Conservation (phyloP, 148 eudicot genomes). For the Vaccinium macrocarpon region DNA sequence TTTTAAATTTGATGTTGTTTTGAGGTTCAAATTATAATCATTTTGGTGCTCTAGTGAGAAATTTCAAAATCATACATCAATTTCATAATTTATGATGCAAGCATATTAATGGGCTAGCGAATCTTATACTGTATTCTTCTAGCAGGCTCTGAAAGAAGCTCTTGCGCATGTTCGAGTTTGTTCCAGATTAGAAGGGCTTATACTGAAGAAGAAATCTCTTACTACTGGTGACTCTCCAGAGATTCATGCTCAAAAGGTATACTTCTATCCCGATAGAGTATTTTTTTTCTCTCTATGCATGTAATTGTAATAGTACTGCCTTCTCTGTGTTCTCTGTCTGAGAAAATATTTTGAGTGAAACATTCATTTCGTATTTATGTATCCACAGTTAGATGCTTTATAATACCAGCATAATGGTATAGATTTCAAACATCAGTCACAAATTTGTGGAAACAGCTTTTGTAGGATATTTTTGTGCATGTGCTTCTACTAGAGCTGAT, state of each 20-base stretch:
- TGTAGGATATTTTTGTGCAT: not conserved
- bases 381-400: not conserved
- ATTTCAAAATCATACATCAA: not conserved
- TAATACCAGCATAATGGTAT: not conserved
- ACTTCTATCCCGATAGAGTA: not conserved
- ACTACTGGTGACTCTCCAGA: slow-evolving; percentile 81
- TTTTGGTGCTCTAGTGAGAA: slow-evolving; percentile 10
- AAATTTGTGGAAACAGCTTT: not conserved
- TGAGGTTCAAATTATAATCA: not conserved
- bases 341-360: not conserved
- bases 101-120: not conserved
- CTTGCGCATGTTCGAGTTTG: slow-evolving; percentile 85
- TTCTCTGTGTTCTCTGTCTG: not conserved
- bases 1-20: not conserved
- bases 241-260: slow-evolving; percentile 95
- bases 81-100: slow-evolving; percentile 1
- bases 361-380: not conserved
- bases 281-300: not conserved
- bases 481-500: not conserved
- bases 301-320: not conserved
- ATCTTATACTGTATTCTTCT: slow-evolving; percentile 19
- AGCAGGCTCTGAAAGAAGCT: slow-evolving; percentile 79
- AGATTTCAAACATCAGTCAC: not conserved
- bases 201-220: slow-evolving; percentile 68
- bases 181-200: slow-evolving; percentile 82